Evolutionary conservation across 208 protist species (phyloP), one percentile per base, ranked within the genome.

Genomic region (Trypanosoma congolense): DNA sequence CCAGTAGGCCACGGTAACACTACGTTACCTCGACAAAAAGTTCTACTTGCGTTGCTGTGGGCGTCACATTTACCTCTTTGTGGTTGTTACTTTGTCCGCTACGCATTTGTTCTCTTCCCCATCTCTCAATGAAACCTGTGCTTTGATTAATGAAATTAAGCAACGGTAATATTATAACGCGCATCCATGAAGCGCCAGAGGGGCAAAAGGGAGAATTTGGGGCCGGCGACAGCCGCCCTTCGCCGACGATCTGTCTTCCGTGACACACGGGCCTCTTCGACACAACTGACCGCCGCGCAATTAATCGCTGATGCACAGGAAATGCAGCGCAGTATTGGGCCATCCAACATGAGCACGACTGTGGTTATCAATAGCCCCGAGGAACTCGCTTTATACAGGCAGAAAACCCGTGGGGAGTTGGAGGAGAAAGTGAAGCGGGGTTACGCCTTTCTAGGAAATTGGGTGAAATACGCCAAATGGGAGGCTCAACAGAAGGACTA

Each of bases 271-370:
- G 69, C 74, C 25, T 64, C 83, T 18, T 61, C 75, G 19, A 57
- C 50, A 29, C 98, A 99, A 72, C 95, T 99, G 68, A 99, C 95
- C 16, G 96, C 96, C 4, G 95, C 98, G 54, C 96, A 99, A 70
- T 90, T 99, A 12, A 74, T 99, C 28, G 61, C 80, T 28, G 96
- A 99, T 47, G 97, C 98, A n/a, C 81, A 87, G 46, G 97, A 98
- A 10, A 96, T 98, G 77, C 80, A 96, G 58, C 70, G 83, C 47
- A 72, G 77, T 25, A 65, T 89, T 74, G 66, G 77, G 30, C 50
- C 70, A 52, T 59, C 40, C 16, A 61, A 72, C 53, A 46, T 67
- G 28, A 70, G 65, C 35, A 95, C 97, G 8, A 80, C 75, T 26
- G 92, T 98, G 56, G 87, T 96, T 50, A 98, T 99, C 30, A 87